Conservation (phyloP, 2,329 filamentous ascomycete genomes). For the Trichoderma oligosporum region DNA sequence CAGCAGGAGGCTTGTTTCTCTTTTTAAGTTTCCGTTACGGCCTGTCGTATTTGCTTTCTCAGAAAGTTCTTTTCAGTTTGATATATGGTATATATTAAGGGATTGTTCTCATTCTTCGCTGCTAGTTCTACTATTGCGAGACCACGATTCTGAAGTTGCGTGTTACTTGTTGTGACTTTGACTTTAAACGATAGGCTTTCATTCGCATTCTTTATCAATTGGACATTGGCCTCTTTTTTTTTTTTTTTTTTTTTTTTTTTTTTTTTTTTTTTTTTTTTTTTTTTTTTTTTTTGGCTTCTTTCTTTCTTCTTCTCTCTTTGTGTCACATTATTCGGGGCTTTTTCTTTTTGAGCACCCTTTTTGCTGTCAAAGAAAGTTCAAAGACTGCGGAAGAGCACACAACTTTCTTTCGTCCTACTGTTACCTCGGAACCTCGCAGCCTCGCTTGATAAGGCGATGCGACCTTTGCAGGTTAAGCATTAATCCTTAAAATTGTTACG, state of each 20-base stretch:
- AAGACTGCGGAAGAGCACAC: not conserved
- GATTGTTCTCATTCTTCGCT: no score
- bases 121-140: no score
- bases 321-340: not conserved
- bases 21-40: not conserved
- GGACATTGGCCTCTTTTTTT: not conserved
- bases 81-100: no score
- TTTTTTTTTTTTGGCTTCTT: not conserved
- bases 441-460: constrained; percentile 6
- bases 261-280: not conserved
- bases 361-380: not conserved
- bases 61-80: not conserved
- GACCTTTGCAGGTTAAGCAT: not conserved
- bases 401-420: not conserved
- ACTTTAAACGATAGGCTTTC: constrained; percentile 1
- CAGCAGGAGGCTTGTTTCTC: constrained; percentile 3
- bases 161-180: constrained; percentile 14
- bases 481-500: not conserved
- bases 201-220: constrained; percentile 2
- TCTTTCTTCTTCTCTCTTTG: no score
- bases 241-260: not conserved
- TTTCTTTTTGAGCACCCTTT: not conserved
- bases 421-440: constrained; percentile 1
- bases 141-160: no score
- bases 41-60: not conserved